phyloP scores from a whole-genome alignment of 106 monocot genomes.

The Gastrodia elata region DNA sequence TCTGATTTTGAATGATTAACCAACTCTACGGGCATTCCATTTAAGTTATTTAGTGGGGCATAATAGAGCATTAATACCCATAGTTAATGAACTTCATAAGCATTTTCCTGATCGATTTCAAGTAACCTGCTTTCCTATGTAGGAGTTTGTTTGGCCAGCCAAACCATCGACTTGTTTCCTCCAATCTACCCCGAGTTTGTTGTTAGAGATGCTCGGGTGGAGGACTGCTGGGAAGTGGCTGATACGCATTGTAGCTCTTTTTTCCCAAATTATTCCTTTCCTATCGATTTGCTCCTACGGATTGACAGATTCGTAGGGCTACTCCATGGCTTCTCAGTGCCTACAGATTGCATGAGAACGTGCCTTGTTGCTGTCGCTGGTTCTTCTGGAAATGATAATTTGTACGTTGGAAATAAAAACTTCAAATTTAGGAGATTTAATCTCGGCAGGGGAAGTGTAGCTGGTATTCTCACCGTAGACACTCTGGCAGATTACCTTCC shows the following conservation, averaged over 20 bases:
- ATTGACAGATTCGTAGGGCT: slow-evolving; percentile 61
- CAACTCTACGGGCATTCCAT: not conserved
- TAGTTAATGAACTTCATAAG: not conserved
- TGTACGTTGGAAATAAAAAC: slow-evolving; percentile 36
- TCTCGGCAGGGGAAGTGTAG: slow-evolving; percentile 36
- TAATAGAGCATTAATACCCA: not conserved
- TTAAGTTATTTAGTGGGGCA: not conserved
- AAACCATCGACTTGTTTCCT: slow-evolving; percentile 51
- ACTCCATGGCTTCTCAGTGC: slow-evolving; percentile 63
- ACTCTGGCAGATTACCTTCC: slow-evolving; percentile 88
- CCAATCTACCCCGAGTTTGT: slow-evolving; percentile 47
- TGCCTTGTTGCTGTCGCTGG: slow-evolving; percentile 62
- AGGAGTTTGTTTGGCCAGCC: slow-evolving; percentile 52
- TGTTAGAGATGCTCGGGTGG: slow-evolving; percentile 70
- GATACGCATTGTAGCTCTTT: slow-evolving; percentile 95
- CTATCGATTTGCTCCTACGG: slow-evolving; percentile 59
- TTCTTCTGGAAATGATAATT: slow-evolving; percentile 16
- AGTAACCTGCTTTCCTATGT: not conserved
- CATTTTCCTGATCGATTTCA: not conserved
- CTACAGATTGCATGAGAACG: slow-evolving; percentile 60
- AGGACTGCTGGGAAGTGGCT: slow-evolving; percentile 96
- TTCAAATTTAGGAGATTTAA: slow-evolving; percentile 35
- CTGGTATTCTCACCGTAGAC: slow-evolving; percentile 88
- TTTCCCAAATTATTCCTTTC: slow-evolving; percentile 72
- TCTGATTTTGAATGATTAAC: not conserved